Conservation (phyloP, 176 grass and related monocot genomes). For the Triticum aestivum region DNA sequence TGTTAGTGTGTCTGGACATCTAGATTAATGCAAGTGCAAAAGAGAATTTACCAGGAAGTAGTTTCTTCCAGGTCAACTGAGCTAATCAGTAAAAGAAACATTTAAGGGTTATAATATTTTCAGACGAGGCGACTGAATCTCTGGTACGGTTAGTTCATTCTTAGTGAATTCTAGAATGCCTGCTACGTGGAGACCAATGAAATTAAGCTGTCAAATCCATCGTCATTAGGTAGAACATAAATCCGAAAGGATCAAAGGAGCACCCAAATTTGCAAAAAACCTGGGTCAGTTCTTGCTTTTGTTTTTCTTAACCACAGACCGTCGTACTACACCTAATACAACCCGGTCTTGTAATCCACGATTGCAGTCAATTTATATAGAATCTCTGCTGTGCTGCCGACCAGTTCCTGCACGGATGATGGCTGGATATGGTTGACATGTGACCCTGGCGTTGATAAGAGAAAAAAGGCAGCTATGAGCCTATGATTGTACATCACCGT, state of each 20-base stretch:
- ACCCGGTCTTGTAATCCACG: not conserved
- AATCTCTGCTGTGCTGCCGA: not conserved
- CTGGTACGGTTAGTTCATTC: not conserved
- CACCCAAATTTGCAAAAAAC: not conserved
- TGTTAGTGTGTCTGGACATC: too few species aligned
- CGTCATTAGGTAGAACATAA: not conserved
- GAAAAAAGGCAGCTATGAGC: not conserved
- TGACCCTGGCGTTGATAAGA: not conserved
- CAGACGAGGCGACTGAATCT: not conserved
- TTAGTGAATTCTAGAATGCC: not conserved
- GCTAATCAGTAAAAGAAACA: too few species aligned
- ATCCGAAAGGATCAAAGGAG: not conserved
- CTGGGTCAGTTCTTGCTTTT: not conserved
- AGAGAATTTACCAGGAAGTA: too few species aligned
- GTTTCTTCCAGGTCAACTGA: too few species aligned
- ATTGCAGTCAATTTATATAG: not conserved
- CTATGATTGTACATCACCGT: not conserved
- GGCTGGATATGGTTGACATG: constrained; percentile 7
- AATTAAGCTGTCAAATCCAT: not conserved
- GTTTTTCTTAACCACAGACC: not conserved
- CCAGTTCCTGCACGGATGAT: not conserved
- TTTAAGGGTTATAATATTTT: not conserved
- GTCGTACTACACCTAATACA: not conserved
- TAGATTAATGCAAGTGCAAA: too few species aligned
- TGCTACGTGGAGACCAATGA: not conserved